A percentile compares a stretch with the other conserved stretches of the same genome.
phyloP scores from a whole-genome alignment of 2,329 filamentous ascomycete species.

The Apiospora phragmitis region DNA sequence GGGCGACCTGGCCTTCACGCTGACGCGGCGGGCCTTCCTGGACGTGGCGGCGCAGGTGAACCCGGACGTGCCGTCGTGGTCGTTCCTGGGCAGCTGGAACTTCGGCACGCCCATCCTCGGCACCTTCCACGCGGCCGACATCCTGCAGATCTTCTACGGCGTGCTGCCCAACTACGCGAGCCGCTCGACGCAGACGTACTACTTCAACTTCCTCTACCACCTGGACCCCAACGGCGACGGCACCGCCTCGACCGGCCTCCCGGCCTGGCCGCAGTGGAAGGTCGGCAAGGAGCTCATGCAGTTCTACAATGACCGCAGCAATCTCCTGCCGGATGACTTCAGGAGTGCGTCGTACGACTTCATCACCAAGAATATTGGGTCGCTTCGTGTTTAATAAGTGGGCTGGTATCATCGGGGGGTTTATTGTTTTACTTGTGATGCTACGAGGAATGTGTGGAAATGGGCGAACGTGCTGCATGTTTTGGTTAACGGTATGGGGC shows the following conservation, averaged over 20 bases:
- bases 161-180: conserved; percentile 63
- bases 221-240: conserved; percentile 61
- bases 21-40: conserved; percentile 68
- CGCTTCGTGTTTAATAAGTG: conserved; percentile 13
- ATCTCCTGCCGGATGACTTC: conserved; percentile 39
- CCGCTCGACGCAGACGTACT: conserved; percentile 64
- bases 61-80: conserved; percentile 67
- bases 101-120: conserved; percentile 71
- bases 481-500: neutral
- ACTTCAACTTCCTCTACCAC: conserved; percentile 70
- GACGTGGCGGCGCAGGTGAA: conserved; percentile 43
- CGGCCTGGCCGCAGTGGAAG: conserved; percentile 45
- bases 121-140: conserved; percentile 72
- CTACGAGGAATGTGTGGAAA: neutral
- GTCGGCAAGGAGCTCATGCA: conserved; percentile 49
- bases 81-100: conserved; percentile 73
- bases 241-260: conserved; percentile 25
- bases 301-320: conserved; percentile 38
- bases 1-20: conserved; percentile 74
- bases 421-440: neutral
- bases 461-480: neutral
- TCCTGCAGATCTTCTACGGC: conserved; percentile 69
- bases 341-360: conserved; percentile 27
- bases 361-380: conserved; percentile 21
- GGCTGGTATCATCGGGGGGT: neutral